Conservation (phyloP, 1,284 basidiomycete genomes). For the Ustilago lituana region DNA sequence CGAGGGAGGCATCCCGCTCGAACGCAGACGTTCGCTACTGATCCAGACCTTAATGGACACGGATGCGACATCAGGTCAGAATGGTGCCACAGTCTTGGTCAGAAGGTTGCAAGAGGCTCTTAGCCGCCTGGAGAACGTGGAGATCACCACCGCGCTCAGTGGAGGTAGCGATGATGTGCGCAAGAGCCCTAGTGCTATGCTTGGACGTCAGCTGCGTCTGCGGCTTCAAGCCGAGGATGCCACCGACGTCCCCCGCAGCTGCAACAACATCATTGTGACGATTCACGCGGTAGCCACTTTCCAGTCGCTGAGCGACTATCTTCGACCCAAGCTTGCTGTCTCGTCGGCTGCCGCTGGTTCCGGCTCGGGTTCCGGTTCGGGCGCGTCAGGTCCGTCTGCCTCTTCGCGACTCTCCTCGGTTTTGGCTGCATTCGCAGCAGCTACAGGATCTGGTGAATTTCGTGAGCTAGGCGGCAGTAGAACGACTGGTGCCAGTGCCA, state of each 20-base stretch:
- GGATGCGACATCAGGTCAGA: constrained; percentile 21
- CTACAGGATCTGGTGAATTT: constrained; percentile 68
- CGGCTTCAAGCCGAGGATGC: constrained; percentile 60
- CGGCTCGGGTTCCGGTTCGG: constrained; percentile 71
- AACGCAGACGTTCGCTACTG: constrained; percentile 47
- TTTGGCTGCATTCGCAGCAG: constrained; percentile 83
- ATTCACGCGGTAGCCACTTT: constrained; percentile 66
- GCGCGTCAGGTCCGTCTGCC: constrained; percentile 21
- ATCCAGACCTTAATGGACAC: constrained; percentile 44
- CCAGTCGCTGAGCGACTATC: constrained; percentile 61
- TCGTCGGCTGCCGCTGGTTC: constrained; percentile 68
- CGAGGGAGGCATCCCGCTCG: constrained; percentile 29
- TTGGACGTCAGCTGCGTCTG: constrained; percentile 60
- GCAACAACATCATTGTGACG: constrained; percentile 60
- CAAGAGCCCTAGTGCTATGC: constrained; percentile 49
- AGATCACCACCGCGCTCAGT: constrained; percentile 56
- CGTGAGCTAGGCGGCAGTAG: constrained; percentile 25
- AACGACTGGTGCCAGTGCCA: constrained; percentile 60
- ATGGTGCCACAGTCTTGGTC: constrained; percentile 46
- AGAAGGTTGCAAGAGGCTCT: constrained; percentile 60
- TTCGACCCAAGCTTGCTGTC: constrained; percentile 59
- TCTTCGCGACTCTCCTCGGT: constrained; percentile 81
- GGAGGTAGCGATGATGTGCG: constrained; percentile 48
- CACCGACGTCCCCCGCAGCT: constrained; percentile 55
- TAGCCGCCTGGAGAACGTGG: constrained; percentile 61